phyloP scores from a whole-genome alignment of 306 rosid genomes.

The Ziziphus jujuba region DNA sequence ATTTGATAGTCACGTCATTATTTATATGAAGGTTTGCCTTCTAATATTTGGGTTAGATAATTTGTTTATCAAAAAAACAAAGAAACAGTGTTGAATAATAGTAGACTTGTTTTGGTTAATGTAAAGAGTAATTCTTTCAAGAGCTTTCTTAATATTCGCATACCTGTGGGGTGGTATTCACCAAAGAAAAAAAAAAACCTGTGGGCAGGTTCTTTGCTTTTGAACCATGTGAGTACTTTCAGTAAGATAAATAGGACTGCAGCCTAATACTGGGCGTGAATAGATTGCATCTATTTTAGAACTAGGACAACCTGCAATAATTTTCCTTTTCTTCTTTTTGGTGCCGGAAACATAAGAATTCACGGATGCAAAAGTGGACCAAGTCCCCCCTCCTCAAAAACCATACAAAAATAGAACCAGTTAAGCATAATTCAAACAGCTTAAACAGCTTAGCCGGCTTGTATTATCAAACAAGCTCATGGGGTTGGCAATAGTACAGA shows the following conservation, averaged over 20 bases:
- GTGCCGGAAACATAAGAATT: too few species aligned
- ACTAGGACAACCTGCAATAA: too few species aligned
- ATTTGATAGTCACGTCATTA: slow-evolving; percentile 32
- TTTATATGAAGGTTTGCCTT: slow-evolving; percentile 39
- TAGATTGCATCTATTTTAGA: too few species aligned
- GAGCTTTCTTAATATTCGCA: too few species aligned
- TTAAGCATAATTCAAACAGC: not conserved
- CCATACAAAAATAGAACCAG: not conserved
- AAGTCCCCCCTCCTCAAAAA: not conserved
- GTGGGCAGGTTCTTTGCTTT: not conserved
- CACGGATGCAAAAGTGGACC: not conserved
- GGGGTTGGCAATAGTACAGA: not conserved
- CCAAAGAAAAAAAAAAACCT: too few species aligned
- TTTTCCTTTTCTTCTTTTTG: too few species aligned
- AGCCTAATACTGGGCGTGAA: not conserved
- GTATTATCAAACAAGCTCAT: not conserved
- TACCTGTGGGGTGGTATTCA: not conserved
- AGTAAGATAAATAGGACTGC: not conserved
- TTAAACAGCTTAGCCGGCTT: not conserved
- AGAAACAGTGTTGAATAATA: slow-evolving; percentile 18
- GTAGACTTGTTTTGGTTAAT: not conserved
- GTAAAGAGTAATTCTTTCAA: too few species aligned
- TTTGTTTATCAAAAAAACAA: slow-evolving; percentile 29
- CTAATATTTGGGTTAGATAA: slow-evolving; percentile 25
- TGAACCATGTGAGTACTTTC: not conserved